Conservation (phyloP, 1,284 basidiomycete species). For the Tranzscheliella williamsii region DNA sequence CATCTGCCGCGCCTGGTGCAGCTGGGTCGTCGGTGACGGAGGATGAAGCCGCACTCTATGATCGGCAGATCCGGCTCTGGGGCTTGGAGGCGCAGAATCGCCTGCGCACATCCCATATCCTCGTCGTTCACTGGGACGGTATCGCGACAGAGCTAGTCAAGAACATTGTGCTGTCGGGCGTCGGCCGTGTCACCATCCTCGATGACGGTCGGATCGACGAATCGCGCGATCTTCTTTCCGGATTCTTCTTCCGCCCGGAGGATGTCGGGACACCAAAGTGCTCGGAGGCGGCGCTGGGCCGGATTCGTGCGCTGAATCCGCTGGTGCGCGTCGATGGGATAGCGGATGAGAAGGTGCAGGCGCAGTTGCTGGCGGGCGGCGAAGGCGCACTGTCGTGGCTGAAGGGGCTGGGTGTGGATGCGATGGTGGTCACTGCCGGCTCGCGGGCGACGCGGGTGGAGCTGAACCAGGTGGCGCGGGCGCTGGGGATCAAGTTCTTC, state of each 20-base stretch:
- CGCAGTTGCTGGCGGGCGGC: slow-evolving; percentile 14
- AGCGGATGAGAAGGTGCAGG: slow-evolving; percentile 11
- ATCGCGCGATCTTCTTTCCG: slow-evolving; percentile 79
- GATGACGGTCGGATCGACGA: slow-evolving; percentile 60
- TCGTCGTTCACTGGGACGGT: slow-evolving; percentile 79
- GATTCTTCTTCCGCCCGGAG: slow-evolving; percentile 90
- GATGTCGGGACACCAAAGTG: slow-evolving; percentile 67
- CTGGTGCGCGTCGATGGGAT: slow-evolving; percentile 75
- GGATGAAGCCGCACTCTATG: slow-evolving; percentile 87
- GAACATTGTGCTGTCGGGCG: slow-evolving; percentile 72
- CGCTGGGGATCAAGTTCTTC: slow-evolving; percentile 68
- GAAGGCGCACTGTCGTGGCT: slow-evolving; percentile 59
- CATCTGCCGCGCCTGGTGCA: too few species aligned
- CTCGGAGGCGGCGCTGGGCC: slow-evolving; percentile 46
- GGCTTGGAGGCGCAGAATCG: slow-evolving; percentile 95
- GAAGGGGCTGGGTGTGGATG: slow-evolving; percentile 62
- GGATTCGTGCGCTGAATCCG: slow-evolving; percentile 87
- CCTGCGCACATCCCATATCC: slow-evolving; percentile 89
- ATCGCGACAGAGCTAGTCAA: slow-evolving; percentile 95
- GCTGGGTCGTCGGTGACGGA: slow-evolving; percentile 22
- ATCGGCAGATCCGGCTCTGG: slow-evolving; percentile 96
- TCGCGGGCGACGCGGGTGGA: slow-evolving; percentile 66
- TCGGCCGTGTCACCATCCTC: slow-evolving; percentile 67
- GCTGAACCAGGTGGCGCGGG: slow-evolving; percentile 76
- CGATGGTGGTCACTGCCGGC: slow-evolving; percentile 39